Percentiles rank a stretch among this genome's conserved stretches.
phyloP scores from a whole-genome alignment of 2,329 filamentous ascomycete species.

The Colletotrichum musae region DNA sequence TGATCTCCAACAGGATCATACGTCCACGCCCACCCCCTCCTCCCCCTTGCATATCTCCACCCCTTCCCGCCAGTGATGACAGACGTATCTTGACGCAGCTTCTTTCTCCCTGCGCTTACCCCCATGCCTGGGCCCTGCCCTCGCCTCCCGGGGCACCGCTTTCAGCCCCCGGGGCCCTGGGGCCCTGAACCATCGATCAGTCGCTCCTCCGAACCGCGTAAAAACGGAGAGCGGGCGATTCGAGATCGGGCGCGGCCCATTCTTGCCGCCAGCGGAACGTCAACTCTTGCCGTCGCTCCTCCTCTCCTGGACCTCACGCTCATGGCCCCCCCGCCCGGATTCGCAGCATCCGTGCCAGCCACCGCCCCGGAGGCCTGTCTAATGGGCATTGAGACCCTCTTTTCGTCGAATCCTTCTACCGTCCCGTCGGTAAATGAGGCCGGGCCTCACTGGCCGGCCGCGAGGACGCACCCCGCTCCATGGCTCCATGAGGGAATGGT shows the following conservation, averaged over 20 bases:
- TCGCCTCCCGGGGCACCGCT: background rate
- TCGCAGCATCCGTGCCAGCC: background rate
- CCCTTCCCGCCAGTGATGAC: slow-evolving; percentile 18
- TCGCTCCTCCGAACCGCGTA: background rate
- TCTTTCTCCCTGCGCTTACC: slow-evolving; percentile 13
- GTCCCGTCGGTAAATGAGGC: no score
- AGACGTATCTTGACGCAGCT: slow-evolving; percentile 7
- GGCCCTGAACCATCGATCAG: background rate
- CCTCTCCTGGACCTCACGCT: no score
- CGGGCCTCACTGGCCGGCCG: no score
- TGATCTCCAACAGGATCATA: slow-evolving; percentile 8
- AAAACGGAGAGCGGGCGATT: background rate
- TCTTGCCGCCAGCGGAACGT: background rate
- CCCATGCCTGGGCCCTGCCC: background rate
- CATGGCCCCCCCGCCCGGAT: background rate
- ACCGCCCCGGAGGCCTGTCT: no score
- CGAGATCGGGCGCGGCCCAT: background rate
- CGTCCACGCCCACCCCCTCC: background rate
- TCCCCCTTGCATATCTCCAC: background rate
- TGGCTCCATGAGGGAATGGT: background rate
- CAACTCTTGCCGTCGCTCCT: no score
- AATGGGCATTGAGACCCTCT: no score
- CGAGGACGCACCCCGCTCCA: no score
- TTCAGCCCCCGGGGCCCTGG: background rate
- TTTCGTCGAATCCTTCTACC: no score